A percentile compares a stretch with the other conserved stretches of the same genome.
Evolutionary conservation across 129 eudicot species (phyloP).

Genomic region (Chrysanthemum lavandulifolium): DNA sequence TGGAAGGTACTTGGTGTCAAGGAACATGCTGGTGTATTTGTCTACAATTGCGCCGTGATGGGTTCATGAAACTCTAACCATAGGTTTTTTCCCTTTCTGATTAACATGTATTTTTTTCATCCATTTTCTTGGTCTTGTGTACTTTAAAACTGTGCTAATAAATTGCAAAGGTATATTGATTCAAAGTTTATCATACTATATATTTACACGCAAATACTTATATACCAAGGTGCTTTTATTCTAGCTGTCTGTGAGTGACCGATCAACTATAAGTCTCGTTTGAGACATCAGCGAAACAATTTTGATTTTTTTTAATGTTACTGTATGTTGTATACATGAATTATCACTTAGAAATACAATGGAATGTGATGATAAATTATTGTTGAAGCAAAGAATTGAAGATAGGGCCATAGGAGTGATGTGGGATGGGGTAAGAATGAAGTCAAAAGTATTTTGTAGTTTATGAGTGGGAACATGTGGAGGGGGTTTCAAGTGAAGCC

Average conservation of each 20-base stretch:
- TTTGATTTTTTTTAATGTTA: too few species aligned
- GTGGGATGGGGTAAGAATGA: conserved; percentile 24
- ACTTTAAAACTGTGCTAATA: conserved; percentile 30
- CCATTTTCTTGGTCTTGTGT: conserved; percentile 23
- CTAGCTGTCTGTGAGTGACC: too few species aligned
- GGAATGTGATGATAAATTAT: conserved; percentile 8
- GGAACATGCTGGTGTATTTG: conserved; percentile 75
- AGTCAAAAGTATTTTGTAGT: conserved; percentile 35
- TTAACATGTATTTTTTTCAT: conserved; percentile 29
- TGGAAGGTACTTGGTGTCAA: conserved; percentile 70
- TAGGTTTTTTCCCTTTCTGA: conserved; percentile 25
- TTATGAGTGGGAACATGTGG: conserved; percentile 38
- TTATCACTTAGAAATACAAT: conserved; percentile 2
- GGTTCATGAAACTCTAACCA: conserved; percentile 56
- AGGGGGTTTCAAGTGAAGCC: conserved; percentile 33
- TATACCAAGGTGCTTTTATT: too few species aligned
- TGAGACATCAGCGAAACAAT: too few species aligned
- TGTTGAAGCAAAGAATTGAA: conserved; percentile 22
- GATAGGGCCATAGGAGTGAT: neutral
- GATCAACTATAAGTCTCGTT: too few species aligned
- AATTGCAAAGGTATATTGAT: conserved; percentile 25
- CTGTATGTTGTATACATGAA: neutral
- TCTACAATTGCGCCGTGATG: conserved; percentile 82
- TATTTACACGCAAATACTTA: neutral
- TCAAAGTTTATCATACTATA: conserved; percentile 13